Evolutionary conservation across 805 yeast genomes (phyloP).

Genomic region (Candida methanosorbosa): DNA sequence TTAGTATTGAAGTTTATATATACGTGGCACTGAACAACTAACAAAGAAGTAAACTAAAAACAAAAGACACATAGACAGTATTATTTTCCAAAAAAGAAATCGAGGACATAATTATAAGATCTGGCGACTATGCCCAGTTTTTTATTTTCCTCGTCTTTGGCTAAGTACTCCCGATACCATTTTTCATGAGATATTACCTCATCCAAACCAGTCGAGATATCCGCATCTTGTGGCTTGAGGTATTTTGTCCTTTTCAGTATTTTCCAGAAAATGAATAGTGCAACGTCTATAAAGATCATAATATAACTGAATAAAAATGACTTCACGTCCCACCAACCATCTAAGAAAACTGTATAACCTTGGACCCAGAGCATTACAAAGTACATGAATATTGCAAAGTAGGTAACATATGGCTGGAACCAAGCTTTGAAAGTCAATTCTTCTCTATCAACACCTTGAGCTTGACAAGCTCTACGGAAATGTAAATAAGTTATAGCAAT

Average conservation of each 20-base stretch:
- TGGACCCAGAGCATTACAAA: conserved; percentile 32
- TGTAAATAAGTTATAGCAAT: conserved; percentile 51
- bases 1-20: no score
- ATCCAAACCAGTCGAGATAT: conserved; percentile 30
- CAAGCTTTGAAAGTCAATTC: conserved; percentile 44
- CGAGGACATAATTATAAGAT: background rate
- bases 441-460: conserved; percentile 39
- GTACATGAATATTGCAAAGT: conserved; percentile 11
- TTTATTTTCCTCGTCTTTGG: background rate
- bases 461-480: conserved; percentile 50
- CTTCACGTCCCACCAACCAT: conserved; percentile 29
- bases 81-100: background rate
- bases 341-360: conserved; percentile 35
- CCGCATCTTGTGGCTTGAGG: conserved; percentile 29
- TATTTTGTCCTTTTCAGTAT: conserved; percentile 27
- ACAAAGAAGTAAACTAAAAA: no score
- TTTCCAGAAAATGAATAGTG: conserved; percentile 28
- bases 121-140: no score
- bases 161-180: conserved; percentile 1
- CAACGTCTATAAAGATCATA: conserved; percentile 30
- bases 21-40: no score
- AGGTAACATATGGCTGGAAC: conserved; percentile 21
- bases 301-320: conserved; percentile 31
- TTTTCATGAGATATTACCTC: conserved; percentile 34
- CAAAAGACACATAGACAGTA: no score